Conservation (phyloP, 192 early-diverging fungal species). For the Linnemannia zychae region DNA sequence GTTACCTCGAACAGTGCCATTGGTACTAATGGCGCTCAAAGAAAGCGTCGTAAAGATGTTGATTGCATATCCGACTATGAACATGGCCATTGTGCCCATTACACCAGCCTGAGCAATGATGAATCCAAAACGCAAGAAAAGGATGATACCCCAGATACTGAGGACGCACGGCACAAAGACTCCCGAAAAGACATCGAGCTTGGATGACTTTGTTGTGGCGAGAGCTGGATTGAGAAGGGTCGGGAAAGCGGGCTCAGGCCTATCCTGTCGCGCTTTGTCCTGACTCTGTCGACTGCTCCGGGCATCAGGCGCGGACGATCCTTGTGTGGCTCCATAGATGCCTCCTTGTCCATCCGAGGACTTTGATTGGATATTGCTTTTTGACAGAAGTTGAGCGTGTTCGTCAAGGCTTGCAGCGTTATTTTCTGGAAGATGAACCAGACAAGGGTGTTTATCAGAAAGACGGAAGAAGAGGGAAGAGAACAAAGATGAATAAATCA, state of each 20-base stretch:
- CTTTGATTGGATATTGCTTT: background rate
- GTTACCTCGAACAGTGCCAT: constrained; percentile 70
- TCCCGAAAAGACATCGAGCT: constrained; percentile 78
- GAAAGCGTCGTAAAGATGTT: constrained; percentile 76
- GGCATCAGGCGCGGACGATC: background rate
- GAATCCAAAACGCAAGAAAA: constrained; percentile 79
- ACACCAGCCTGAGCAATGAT: constrained; percentile 75
- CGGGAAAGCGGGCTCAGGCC: constrained; percentile 29
- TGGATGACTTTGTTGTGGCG: constrained; percentile 53
- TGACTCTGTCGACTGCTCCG: background rate
- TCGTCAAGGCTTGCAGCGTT: background rate
- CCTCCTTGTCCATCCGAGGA: background rate
- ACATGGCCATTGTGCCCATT: constrained; percentile 70
- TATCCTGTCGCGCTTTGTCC: background rate
- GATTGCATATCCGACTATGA: constrained; percentile 69
- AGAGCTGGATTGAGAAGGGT: constrained; percentile 42
- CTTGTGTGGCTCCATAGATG: background rate
- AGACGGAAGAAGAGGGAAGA: background rate
- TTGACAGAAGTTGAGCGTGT: constrained; percentile 18
- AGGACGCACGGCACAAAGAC: constrained; percentile 79
- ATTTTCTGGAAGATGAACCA: background rate
- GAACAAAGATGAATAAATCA: background rate
- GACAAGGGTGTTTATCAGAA: background rate
- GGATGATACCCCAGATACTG: constrained; percentile 80
- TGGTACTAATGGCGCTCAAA: constrained; percentile 78